These are phyloP conservation scores for Solanum virginianum DNA, from an alignment of 257 asterid genomes.

Conservation along the genomic window DNA sequence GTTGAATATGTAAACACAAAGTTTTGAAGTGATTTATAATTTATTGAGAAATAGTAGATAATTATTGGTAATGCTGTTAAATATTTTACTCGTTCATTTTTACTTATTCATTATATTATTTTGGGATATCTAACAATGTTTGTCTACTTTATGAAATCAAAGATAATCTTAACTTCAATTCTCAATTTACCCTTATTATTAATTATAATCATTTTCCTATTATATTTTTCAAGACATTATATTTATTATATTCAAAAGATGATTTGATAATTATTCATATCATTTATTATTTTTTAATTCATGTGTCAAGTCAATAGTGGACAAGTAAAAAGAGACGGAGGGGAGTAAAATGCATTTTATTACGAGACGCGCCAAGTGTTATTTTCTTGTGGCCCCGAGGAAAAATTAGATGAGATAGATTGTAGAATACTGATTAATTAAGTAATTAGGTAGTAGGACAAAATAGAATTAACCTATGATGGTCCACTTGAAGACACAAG, in stretches of 20 bases:
- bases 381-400: not conserved
- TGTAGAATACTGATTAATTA: not conserved
- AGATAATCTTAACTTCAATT: too few species aligned
- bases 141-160: too few species aligned
- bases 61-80: not conserved
- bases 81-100: not conserved
- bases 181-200: too few species aligned
- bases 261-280: too few species aligned
- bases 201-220: too few species aligned
- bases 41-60: not conserved
- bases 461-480: not conserved
- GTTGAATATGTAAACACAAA: not conserved
- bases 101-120: too few species aligned
- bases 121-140: too few species aligned
- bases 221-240: too few species aligned
- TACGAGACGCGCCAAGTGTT: not conserved
- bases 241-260: too few species aligned
- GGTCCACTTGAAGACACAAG: not conserved
- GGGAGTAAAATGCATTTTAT: not conserved
- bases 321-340: accelerated
- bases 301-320: too few species aligned
- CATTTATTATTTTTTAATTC: too few species aligned
- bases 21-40: not conserved
- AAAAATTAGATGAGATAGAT: not conserved
- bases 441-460: not conserved